These are phyloP conservation scores for Sclerotinia spermophila DNA, from an alignment of 2,329 filamentous ascomycete species.

Conservation along the genomic window DNA sequence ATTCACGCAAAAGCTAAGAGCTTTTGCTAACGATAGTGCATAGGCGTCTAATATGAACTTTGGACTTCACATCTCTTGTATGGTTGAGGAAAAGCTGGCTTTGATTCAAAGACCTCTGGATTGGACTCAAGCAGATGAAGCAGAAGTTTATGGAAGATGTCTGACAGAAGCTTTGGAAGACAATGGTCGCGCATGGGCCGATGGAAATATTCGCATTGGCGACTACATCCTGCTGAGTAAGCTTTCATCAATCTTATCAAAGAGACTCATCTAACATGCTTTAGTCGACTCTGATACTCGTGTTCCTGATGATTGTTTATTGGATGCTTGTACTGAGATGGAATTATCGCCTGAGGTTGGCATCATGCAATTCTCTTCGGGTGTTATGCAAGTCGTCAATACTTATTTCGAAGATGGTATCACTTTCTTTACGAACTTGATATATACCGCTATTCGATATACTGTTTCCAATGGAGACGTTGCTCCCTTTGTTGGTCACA, in stretches of 20 bases:
- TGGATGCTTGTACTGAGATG: conserved; percentile 79
- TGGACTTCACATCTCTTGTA: conserved; percentile 63
- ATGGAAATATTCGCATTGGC: conserved; percentile 80
- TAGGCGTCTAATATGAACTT: conserved; percentile 74
- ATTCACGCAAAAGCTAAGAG: neutral
- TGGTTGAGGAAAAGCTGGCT: conserved; percentile 66
- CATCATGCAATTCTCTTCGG: conserved; percentile 73
- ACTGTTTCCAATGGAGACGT: conserved; percentile 75
- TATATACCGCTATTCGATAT: conserved; percentile 74
- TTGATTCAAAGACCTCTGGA: conserved; percentile 52
- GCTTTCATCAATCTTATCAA: conserved; percentile 13
- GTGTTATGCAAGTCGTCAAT: conserved; percentile 74
- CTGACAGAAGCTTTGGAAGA: conserved; percentile 65
- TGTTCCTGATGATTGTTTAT: conserved; percentile 71
- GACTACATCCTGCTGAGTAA: conserved; percentile 71
- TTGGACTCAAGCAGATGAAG: conserved; percentile 69
- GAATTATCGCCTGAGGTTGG: conserved; percentile 74
- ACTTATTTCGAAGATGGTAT: conserved; percentile 70
- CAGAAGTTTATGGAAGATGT: conserved; percentile 60
- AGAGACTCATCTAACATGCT: conserved; percentile 22
- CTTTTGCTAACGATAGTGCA: neutral
- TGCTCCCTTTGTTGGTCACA: conserved; percentile 78
- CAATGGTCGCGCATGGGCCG: conserved; percentile 71
- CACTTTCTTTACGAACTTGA: conserved; percentile 69
- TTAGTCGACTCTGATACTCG: conserved; percentile 71